Base-by-base conservation (phyloP, 1,139 yeast species). In the Hanseniaspora uvarum region DNA sequence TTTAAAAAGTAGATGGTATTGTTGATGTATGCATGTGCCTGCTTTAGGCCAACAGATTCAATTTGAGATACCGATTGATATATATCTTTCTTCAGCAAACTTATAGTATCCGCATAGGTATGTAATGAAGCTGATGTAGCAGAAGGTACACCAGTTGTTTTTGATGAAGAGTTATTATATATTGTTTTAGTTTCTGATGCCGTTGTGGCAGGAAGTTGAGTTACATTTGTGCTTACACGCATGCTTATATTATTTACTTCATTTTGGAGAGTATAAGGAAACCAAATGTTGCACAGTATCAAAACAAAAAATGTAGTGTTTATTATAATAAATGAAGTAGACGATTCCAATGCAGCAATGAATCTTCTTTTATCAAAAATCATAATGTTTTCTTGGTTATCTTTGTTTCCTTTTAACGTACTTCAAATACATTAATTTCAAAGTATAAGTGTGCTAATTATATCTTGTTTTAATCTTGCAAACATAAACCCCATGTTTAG, bases 211-310 rank as follows among this genome's bases (percentile, higher is more conserved):
- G n/a, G n/a, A n/a, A 24, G 3, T 24, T 19, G 12, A 7, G 21
- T 19, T 11, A 5, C 21, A 21, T 24, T 19, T 11, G 28, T 30
- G 19, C 16, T 31, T 43, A 23, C 2, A 5, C 12, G 28, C 26
- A n/a, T 4, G 5, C n/a, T 19, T 23, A 44, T 31, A n/a, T 34
- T 16, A 16, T 45, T 19, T 34, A 34, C 5, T n/a, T 30, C 14
- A 5, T 33, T 34, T 24, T 45, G 40, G 16, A 34, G 16, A 16
- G 31, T 45, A 12, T 34, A 33, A 4, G 48, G 48, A 34, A 45
- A 34, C 48, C 48, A 45, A 34, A 45, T 31, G 40, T 45, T 45
- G 24, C 19, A 19, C 7, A 45, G 19, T 6, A 45, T 24, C 18
- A 34, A 34, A 14, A 26, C 11, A n/a, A 34, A 34, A 23, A 45